These are phyloP conservation scores for Hypoxylon rubiginosum DNA, from an alignment of 2,329 filamentous ascomycete species.

Conservation along the genomic window DNA sequence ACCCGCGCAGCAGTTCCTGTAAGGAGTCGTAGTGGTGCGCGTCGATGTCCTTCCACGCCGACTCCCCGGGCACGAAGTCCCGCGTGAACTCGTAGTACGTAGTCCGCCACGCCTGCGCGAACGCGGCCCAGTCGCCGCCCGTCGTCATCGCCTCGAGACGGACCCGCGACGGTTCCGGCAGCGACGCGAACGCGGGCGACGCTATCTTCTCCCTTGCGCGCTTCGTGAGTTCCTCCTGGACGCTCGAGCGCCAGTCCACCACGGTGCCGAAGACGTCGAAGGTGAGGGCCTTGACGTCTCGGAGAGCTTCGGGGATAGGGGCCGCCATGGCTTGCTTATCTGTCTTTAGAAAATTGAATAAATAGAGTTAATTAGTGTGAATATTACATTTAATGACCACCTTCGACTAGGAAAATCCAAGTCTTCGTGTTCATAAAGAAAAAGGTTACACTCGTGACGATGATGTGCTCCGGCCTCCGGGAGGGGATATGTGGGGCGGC, in stretches of 20 bases:
- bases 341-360: background rate
- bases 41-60: conserved; percentile 77
- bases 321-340: conserved; percentile 23
- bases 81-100: conserved; percentile 73
- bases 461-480: background rate
- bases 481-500: conserved; percentile 19
- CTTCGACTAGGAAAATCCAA: background rate
- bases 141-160: conserved; percentile 65
- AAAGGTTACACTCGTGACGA: background rate
- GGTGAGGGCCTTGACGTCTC: conserved; percentile 68
- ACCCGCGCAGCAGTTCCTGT: conserved; percentile 66
- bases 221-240: conserved; percentile 69
- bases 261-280: conserved; percentile 87
- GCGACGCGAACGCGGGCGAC: conserved; percentile 58
- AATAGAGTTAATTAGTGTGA: background rate
- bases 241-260: conserved; percentile 81
- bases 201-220: conserved; percentile 64
- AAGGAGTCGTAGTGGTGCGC: conserved; percentile 77
- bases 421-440: background rate
- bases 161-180: conserved; percentile 61
- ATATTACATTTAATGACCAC: background rate
- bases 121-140: conserved; percentile 70
- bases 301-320: conserved; percentile 37
- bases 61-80: conserved; percentile 61
- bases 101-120: conserved; percentile 79